Evolutionary conservation across 1,284 basidiomycete genomes (phyloP).

Genomic region (Chalciporus sp.): DNA sequence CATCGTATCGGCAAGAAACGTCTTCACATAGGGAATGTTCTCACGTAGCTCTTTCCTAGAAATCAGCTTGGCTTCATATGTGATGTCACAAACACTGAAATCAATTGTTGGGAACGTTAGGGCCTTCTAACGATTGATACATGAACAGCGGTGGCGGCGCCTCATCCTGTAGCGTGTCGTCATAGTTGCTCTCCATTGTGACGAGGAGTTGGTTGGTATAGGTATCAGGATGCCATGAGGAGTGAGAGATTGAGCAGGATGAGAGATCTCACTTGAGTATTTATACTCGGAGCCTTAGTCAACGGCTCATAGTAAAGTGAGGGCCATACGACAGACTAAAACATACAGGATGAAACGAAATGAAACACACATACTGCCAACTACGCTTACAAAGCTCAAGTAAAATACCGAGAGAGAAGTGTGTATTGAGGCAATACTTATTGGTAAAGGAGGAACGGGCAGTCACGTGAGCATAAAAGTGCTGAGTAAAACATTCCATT

Average conservation of each 20-base stretch:
- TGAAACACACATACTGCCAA: too few species aligned
- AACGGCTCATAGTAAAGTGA: too few species aligned
- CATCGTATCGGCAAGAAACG: constrained; percentile 33
- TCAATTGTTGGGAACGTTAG: not conserved
- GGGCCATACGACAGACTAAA: too few species aligned
- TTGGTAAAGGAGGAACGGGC: too few species aligned
- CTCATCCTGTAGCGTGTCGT: not conserved
- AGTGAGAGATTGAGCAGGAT: not conserved
- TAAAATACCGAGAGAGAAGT: too few species aligned
- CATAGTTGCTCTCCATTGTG: not conserved
- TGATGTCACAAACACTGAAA: constrained; percentile 18
- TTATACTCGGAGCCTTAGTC: constrained; percentile 17
- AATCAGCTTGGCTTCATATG: constrained; percentile 19
- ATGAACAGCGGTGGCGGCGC: not conserved
- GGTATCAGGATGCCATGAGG: too few species aligned
- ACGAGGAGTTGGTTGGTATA: not conserved
- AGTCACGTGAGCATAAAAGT: too few species aligned
- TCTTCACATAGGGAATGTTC: constrained; percentile 6
- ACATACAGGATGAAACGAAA: too few species aligned
- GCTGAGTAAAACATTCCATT: too few species aligned
- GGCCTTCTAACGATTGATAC: not conserved
- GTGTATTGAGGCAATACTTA: too few species aligned
- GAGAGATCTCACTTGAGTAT: constrained; percentile 4
- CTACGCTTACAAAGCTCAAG: too few species aligned
- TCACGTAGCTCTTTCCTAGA: constrained; percentile 1